These are phyloP conservation scores for Colletotrichum gigasporum DNA, from an alignment of 2,329 filamentous ascomycete genomes.

Conservation along the genomic window DNA sequence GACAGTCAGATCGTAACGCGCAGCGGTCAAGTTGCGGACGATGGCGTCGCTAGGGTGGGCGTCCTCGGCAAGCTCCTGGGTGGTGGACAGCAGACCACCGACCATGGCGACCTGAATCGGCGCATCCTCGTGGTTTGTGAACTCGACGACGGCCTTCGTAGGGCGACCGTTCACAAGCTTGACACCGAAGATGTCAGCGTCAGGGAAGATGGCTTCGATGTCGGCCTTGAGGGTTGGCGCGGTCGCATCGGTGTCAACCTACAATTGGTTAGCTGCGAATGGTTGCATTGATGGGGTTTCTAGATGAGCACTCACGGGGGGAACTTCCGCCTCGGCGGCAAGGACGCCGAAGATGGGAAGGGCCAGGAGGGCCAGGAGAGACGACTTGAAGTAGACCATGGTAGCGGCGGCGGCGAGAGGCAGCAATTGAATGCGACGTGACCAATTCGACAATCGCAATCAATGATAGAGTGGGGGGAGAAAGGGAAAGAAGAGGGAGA, in stretches of 20 bases:
- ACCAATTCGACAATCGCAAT: constrained; percentile 42
- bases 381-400: constrained; percentile 81
- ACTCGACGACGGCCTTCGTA: constrained; percentile 82
- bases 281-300: background rate
- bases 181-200: constrained; percentile 88
- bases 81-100: constrained; percentile 75
- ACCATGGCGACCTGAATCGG: constrained; percentile 81
- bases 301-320: constrained; percentile 55
- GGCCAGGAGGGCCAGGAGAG: constrained; percentile 76
- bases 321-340: constrained; percentile 60
- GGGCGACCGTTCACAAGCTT: constrained; percentile 94
- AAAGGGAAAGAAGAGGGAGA: background rate
- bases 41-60: constrained; percentile 62
- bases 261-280: constrained; percentile 19
- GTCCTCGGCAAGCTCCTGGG: constrained; percentile 59
- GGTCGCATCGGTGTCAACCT: constrained; percentile 35
- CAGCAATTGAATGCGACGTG: constrained; percentile 25
- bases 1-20: constrained; percentile 78
- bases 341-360: constrained; percentile 73
- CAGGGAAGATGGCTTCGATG: constrained; percentile 69
- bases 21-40: constrained; percentile 85
- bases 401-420: constrained; percentile 38
- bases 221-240: constrained; percentile 65
- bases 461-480: constrained; percentile 4
- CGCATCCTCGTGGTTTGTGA: constrained; percentile 84